Conservation (phyloP, 805 yeast species). For the Millerozyma miso region DNA sequence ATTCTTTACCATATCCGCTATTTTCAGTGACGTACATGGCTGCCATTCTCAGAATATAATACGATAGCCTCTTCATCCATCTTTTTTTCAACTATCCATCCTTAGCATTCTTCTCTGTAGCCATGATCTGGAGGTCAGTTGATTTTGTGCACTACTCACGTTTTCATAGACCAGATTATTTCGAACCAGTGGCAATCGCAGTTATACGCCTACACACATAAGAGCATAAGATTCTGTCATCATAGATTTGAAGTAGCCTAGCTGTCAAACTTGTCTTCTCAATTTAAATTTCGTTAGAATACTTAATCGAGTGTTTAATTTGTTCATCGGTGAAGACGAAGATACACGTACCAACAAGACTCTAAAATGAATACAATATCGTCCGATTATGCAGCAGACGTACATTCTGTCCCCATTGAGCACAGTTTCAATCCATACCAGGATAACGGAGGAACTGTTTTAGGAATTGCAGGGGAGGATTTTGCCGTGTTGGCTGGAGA, state of each 20-base stretch:
- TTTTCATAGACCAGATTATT: background rate
- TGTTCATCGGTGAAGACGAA: background rate
- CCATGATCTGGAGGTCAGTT: background rate
- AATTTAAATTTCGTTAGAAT: background rate
- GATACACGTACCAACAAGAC: background rate
- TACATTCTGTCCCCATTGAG: slow-evolving; percentile 64
- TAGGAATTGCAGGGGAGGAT: slow-evolving; percentile 97
- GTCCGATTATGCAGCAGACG: slow-evolving; percentile 62
- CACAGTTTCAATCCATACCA: slow-evolving; percentile 91
- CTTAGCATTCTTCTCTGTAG: too few species aligned
- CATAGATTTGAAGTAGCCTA: background rate
- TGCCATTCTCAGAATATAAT: too few species aligned
- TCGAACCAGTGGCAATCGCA: background rate
- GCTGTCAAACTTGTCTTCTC: background rate
- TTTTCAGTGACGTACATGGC: too few species aligned
- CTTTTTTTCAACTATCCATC: too few species aligned
- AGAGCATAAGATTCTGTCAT: background rate
- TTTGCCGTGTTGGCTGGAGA: slow-evolving; percentile 97
- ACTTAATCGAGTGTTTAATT: background rate
- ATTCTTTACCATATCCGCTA: too few species aligned
- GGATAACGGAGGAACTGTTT: slow-evolving; percentile 94
- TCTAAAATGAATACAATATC: slow-evolving; percentile 40
- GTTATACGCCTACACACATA: background rate
- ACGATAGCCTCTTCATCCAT: too few species aligned
- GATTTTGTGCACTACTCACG: background rate